Evolutionary conservation across 805 yeast genomes (phyloP).

Genomic region (Zygoascus flipseniorum): DNA sequence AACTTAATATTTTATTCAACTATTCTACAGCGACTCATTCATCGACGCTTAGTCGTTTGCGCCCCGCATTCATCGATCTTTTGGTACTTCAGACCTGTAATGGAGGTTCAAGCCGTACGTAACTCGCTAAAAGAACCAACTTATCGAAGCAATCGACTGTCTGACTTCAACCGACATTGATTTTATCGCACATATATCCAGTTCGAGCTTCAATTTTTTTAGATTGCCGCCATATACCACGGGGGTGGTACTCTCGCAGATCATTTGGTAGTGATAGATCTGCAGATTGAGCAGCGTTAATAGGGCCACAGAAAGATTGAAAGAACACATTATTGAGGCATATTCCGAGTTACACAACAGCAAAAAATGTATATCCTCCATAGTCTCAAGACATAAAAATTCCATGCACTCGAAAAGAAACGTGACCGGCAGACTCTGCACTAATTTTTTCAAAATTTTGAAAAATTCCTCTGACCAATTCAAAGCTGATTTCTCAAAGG

Average conservation of each 20-base stretch:
- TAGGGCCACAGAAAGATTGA: neutral
- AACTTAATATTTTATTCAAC: too few species aligned
- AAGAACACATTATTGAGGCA: neutral
- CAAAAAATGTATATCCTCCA: neutral
- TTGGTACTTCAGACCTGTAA: too few species aligned
- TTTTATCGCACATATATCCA: neutral
- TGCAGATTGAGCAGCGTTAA: neutral
- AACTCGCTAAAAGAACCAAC: neutral
- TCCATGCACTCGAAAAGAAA: neutral
- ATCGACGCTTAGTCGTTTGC: too few species aligned
- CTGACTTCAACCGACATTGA: neutral
- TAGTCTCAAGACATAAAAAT: neutral
- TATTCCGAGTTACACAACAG: neutral
- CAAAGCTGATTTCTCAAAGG: neutral
- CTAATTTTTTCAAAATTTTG: neutral
- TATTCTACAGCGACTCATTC: too few species aligned
- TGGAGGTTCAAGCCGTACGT: too few species aligned
- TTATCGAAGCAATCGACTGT: neutral
- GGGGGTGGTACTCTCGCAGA: neutral
- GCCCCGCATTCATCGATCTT: too few species aligned
- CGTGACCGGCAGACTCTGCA: neutral
- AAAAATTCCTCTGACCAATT: neutral
- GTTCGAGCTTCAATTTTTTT: neutral
- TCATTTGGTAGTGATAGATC: neutral
- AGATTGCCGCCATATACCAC: neutral